Base-by-base conservation (phyloP, 495 filamentous ascomycete species). In the Aspergillus baeticus region DNA sequence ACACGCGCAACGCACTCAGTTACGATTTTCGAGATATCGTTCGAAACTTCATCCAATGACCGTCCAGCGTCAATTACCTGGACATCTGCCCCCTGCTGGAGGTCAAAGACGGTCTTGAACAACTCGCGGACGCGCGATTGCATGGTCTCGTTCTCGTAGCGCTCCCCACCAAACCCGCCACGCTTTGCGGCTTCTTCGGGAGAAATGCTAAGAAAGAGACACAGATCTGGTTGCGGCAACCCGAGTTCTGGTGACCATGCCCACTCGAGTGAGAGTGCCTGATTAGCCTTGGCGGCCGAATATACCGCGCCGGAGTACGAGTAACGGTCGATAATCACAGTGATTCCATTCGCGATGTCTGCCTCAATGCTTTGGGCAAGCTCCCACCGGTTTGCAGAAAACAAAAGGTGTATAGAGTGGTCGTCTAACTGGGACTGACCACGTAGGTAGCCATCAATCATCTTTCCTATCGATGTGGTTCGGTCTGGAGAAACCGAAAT, bases 321-420 rank as follows among this genome's bases (percentile, higher is more conserved):
- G 72, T 97, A 98, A 37, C 94, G 85, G 70, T 98, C 94, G 50
- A 92, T 83, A 26, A 98, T 80, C 8, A 98, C 80, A 0, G 84
- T 96, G 39, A 73, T 82, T 14, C 92, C 92, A 6, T 71, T 68
- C 8, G 71, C 60, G 20, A 96, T 79, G 38, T 85, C 80, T 10
- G 76, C 52, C 42, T 82, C 66, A 31, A 94, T 92, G 34, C 76
- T 78, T 47, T 79, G 85, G 68, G 81, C 86, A 54, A 84, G 71
- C 72, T 98, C 95, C 95, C 95, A 98, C 29, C 95, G 83, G 72
- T 98, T 98, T 10, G 94, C 91, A 29, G 90, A 92, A 76, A 98
- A 98, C 18, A 98, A 82, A 17, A 98, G 83, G 69, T 98, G 95
- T 62, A 98, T 96, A 6, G 86, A 87, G 65, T 96, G 92, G 69